A percentile compares a stretch with the other conserved stretches of the same genome.
phyloP scores from a whole-genome alignment of 129 eudicot genomes.

The Flaveria ramosissima region DNA sequence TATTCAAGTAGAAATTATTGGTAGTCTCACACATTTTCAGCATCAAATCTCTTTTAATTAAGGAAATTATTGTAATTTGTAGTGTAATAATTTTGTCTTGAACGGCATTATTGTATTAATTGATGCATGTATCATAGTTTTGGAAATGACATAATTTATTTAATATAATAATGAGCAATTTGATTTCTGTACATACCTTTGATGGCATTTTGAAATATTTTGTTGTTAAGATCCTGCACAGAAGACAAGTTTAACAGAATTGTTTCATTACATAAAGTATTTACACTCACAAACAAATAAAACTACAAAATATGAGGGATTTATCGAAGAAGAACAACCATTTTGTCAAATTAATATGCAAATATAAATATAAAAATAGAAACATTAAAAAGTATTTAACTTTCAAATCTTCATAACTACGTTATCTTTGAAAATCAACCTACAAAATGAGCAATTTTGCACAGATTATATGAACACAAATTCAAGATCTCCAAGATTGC shows the following conservation, averaged over 20 bases:
- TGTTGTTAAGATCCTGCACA: slow-evolving; percentile 79
- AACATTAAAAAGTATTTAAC: slow-evolving; percentile 1
- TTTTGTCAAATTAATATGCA: slow-evolving; percentile 22
- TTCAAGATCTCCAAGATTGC: not conserved
- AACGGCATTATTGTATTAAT: not conserved
- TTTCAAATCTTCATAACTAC: not conserved
- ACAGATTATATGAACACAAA: not conserved
- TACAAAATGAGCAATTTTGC: not conserved
- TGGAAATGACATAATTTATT: not conserved
- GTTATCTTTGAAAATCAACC: not conserved
- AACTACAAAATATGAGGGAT: slow-evolving; percentile 22
- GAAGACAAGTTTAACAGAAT: slow-evolving; percentile 11
- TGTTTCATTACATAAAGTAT: not conserved
- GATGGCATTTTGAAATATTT: slow-evolving; percentile 61
- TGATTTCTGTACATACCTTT: slow-evolving; percentile 48
- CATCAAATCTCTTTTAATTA: slow-evolving; percentile 1
- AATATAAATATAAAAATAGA: slow-evolving; percentile 6
- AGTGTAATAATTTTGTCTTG: no score
- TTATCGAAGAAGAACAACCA: slow-evolving; percentile 9
- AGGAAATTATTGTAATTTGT: not conserved
- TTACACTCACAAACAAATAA: slow-evolving; percentile 13
- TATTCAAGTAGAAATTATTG: not conserved
- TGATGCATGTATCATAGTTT: not conserved
- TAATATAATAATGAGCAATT: slow-evolving; percentile 2
- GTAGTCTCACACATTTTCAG: not conserved